Evolutionary conservation across 768 basidiomycete genomes (phyloP).

Genomic region (Suillus brevipes): DNA sequence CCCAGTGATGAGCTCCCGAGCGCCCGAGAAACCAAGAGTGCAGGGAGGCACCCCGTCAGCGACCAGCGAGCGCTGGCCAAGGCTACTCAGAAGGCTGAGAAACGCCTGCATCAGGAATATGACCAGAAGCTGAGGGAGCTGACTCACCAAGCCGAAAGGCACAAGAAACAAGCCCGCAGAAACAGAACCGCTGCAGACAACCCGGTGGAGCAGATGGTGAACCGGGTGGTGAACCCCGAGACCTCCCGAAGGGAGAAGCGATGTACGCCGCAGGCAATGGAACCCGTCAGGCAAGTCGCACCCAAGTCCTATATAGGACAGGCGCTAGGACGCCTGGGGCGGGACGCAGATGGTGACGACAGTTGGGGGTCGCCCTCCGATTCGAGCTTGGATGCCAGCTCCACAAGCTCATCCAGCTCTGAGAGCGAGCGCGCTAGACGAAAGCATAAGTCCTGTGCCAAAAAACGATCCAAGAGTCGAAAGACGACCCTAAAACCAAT

Average conservation of each 20-base stretch:
- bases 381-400: background rate
- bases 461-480: background rate
- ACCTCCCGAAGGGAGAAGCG: background rate
- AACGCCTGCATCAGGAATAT: too few relatives aligned
- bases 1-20: too few relatives aligned
- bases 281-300: background rate
- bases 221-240: background rate
- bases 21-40: too few relatives aligned
- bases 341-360: background rate
- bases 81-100: too few relatives aligned
- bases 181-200: too few relatives aligned
- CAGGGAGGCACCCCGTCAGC: too few relatives aligned
- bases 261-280: background rate
- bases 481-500: slow-evolving; percentile 22
- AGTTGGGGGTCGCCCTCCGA: background rate
- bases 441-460: background rate
- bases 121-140: too few relatives aligned
- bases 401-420: background rate
- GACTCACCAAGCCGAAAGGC: too few relatives aligned
- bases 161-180: accelerated
- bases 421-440: background rate
- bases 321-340: background rate
- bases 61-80: too few relatives aligned
- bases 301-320: background rate
- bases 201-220: background rate